These are phyloP conservation scores for Leccinum disarticulatum DNA, from an alignment of 768 basidiomycete species.

Conservation along the genomic window DNA sequence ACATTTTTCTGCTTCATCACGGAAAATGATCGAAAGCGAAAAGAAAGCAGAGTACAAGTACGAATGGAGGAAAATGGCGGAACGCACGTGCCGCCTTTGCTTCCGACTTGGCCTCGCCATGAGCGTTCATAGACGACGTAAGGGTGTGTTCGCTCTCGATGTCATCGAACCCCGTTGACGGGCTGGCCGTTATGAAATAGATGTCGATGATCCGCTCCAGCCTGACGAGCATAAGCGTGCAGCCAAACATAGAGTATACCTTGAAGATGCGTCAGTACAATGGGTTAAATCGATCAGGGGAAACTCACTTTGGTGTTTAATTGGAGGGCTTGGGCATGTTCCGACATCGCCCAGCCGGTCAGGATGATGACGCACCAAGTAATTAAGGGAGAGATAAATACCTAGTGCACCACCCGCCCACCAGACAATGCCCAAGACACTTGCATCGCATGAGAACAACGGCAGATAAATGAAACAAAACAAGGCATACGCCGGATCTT, in stretches of 20 bases:
- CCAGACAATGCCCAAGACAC: conserved; percentile 59
- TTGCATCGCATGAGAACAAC: conserved; percentile 26
- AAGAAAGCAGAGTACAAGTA: conserved; percentile 41
- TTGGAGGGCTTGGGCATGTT: conserved; percentile 82
- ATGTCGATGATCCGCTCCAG: conserved; percentile 78
- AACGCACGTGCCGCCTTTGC: conserved; percentile 58
- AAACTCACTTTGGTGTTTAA: conserved; percentile 70
- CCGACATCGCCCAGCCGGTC: conserved; percentile 93
- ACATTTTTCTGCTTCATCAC: conserved; percentile 2
- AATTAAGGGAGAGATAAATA: conserved; percentile 75
- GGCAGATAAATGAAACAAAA: background rate
- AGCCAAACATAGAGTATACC: conserved; percentile 86
- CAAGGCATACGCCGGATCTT: conserved; percentile 76
- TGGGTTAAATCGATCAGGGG: background rate
- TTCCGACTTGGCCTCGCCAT: conserved; percentile 20
- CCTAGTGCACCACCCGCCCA: conserved; percentile 94
- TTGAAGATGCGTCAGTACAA: conserved; percentile 25
- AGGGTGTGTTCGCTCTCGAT: conserved; percentile 72
- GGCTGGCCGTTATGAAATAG: conserved; percentile 61
- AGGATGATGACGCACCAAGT: conserved; percentile 72
- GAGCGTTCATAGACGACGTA: conserved; percentile 34
- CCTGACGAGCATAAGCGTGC: conserved; percentile 82
- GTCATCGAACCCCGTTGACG: conserved; percentile 37
- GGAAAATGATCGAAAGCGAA: background rate
- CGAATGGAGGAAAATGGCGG: conserved; percentile 84